Conservation (phyloP, 1,284 basidiomycete genomes). For the Ceratobasidium sp. region DNA sequence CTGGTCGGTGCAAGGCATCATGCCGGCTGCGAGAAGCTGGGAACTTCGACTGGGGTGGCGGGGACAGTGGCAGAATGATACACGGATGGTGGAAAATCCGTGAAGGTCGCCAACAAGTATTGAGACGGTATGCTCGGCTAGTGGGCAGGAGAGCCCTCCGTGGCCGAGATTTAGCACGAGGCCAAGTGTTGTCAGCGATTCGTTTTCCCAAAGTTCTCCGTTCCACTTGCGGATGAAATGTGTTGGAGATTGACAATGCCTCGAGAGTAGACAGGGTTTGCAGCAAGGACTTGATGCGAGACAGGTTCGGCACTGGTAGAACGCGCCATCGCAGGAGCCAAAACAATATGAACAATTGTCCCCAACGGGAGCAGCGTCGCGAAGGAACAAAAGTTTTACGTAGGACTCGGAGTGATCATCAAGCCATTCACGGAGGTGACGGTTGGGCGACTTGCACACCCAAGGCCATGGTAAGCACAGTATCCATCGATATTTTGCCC, state of each 20-base stretch:
- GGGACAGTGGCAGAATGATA: neutral
- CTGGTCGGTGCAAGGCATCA: neutral
- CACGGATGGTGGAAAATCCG: neutral
- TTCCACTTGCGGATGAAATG: neutral
- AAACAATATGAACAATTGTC: neutral
- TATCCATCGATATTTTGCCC: neutral
- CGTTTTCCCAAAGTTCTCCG: neutral
- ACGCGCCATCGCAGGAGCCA: neutral
- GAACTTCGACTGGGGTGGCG: neutral
- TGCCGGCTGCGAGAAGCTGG: neutral
- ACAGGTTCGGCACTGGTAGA: slow-evolving; percentile 3
- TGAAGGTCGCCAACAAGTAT: neutral
- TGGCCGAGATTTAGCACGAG: neutral
- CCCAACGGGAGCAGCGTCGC: neutral
- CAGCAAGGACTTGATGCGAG: neutral
- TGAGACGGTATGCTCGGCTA: neutral
- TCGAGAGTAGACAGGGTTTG: neutral
- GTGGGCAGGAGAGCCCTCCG: neutral
- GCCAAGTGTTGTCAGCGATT: neutral
- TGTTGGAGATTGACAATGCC: neutral
- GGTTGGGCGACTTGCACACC: neutral
- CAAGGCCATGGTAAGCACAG: neutral
- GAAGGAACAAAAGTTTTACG: neutral
- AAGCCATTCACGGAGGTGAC: neutral
- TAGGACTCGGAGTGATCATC: neutral